Conservation (phyloP, 192 early-diverging fungal species). For the Phycomyces blakesleeanus region DNA sequence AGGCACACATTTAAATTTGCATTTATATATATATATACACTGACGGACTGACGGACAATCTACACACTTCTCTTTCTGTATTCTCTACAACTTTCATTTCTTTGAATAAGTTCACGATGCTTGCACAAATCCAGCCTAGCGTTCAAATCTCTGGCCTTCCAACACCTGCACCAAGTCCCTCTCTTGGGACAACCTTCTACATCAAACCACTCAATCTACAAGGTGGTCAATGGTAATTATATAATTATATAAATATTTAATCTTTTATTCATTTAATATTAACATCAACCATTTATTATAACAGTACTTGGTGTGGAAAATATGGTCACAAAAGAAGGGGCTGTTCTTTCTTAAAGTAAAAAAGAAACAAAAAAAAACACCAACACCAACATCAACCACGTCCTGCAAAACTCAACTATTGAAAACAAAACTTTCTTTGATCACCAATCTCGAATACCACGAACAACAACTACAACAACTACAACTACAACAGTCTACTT, state of each 20-base stretch:
- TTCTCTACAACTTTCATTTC: not conserved
- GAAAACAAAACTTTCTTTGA: no score
- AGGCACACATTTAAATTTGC: no score
- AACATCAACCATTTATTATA: not conserved
- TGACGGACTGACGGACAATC: not conserved
- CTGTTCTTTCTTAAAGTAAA: constrained; percentile 27
- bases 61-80: not conserved
- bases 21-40: not conserved
- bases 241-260: not conserved
- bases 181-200: not conserved
- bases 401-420: no score
- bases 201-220: constrained; percentile 27
- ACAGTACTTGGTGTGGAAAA: constrained; percentile 31
- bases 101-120: not conserved
- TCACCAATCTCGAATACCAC: no score
- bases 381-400: no score
- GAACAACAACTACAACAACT: no score
- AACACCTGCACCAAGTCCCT: not conserved
- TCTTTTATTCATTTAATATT: not conserved
- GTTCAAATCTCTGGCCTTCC: not conserved
- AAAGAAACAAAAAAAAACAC: no score
- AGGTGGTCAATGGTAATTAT: constrained; percentile 30
- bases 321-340: constrained; percentile 19
- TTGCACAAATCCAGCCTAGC: not conserved
- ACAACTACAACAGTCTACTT: no score